Base-by-base conservation (phyloP, 2,329 filamentous ascomycete species). In the Furcasterigmium furcatum region DNA sequence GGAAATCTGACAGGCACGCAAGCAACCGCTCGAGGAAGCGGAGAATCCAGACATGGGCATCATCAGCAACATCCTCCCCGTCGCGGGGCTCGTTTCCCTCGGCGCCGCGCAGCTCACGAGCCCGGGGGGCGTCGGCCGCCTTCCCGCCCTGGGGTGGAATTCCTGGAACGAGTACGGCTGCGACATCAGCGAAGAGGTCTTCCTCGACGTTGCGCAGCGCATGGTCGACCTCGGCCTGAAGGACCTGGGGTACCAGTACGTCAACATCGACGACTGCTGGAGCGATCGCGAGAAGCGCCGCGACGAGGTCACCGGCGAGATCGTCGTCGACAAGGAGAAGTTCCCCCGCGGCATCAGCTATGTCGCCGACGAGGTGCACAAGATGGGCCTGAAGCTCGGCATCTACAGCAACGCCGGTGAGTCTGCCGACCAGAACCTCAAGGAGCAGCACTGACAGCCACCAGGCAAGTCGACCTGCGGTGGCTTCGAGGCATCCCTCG, bases 241-340 rank as follows among this genome's bases (percentile, higher is more conserved):
- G 56, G 73, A 77, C 34, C 65, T 71, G 4, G 79, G 79, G 2
- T 82, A 82, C 55, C 60, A 73, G 18, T 81, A 83, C 45, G 72
- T 84, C 46, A 79, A 80, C 47, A 73, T 80, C 47, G 80, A 85
- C 59, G 82, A 85, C 56, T 84, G 81, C 63, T 87, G 75, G 77
- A 70, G 70, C 8, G 52, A 71, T 45, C 70, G 75, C 51, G 51
- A 55, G 18, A 56, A 54, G 9, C 48, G 55, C 5, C 65, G 75
- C 6, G 66, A 77, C 51, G 56, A 55, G n/a, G 58, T 46, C 5
- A 76, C 68, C 0, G 53, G 65, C 2, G 62, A 72, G 34, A 67
- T 80, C 5, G 58, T 74, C 4, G 67, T 73, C 0, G 72, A 82
- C 51, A 58, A 61, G 0, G 56, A 51, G 3, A 77, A 73, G 46